Conservation (phyloP, 495 filamentous ascomycete species). For the Xanthoparmelia taractica region DNA sequence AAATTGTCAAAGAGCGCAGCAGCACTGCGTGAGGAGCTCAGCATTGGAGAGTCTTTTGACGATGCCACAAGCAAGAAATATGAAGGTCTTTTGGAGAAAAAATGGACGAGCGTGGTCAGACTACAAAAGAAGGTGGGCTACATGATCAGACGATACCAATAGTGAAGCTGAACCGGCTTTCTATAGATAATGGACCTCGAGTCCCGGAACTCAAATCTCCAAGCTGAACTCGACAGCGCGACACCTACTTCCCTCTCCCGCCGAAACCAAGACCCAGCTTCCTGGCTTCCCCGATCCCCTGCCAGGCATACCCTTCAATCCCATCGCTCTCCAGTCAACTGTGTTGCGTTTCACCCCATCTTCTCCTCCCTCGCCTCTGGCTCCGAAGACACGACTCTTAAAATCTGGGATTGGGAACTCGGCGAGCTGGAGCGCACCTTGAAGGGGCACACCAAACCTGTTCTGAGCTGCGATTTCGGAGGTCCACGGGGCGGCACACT, state of each 20-base stretch:
- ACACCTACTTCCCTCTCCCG: constrained; percentile 76
- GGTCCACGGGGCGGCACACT: constrained; percentile 79
- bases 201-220: constrained; percentile 57
- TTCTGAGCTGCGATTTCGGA: constrained; percentile 85
- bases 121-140: constrained; percentile 75
- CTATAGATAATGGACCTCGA: constrained; percentile 93
- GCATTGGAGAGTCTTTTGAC: constrained; percentile 51
- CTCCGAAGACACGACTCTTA: constrained; percentile 88
- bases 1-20: constrained; percentile 60
- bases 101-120: constrained; percentile 88
- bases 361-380: constrained; percentile 89
- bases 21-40: constrained; percentile 46
- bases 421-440: constrained; percentile 87
- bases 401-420: constrained; percentile 98
- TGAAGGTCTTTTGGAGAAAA: constrained; percentile 83
- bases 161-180: constrained; percentile 14
- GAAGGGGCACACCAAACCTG: constrained; percentile 87
- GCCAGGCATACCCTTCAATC: constrained; percentile 77
- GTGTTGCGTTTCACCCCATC: constrained; percentile 88
- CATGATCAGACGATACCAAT: neutral
- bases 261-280: constrained; percentile 73
- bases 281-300: constrained; percentile 77
- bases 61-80: constrained; percentile 76
- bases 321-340: constrained; percentile 74
- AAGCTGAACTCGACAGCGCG: constrained; percentile 73